A percentile compares a stretch with the other conserved stretches of the same genome.
Evolutionary conservation across 108 stramenopile genomes (phyloP).

Genomic region (Skeletonema marinoi): DNA sequence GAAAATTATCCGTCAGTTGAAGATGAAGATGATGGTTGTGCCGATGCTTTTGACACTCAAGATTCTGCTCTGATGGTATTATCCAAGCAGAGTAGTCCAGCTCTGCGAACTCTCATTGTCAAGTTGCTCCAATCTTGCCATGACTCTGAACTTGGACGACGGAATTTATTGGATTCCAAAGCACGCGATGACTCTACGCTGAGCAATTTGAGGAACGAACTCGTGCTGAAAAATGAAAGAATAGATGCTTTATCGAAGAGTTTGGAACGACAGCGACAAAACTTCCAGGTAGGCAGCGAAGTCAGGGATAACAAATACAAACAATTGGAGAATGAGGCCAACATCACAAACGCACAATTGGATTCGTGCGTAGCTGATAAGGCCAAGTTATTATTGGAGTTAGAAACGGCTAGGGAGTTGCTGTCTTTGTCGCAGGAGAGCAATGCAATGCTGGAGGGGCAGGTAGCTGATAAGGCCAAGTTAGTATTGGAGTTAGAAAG

Average conservation of each 20-base stretch:
- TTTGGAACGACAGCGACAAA: neutral
- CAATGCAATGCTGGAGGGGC: too few species aligned
- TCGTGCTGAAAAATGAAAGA: constrained; percentile 15
- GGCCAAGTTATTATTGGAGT: neutral
- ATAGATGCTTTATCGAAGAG: constrained; percentile 14
- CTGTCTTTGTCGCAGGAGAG: neutral
- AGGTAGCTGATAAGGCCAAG: constrained; percentile 3
- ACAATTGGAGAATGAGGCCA: neutral
- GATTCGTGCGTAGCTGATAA: constrained; percentile 11
- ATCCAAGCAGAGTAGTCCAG: constrained; percentile 45
- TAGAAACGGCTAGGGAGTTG: neutral
- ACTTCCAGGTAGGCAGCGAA: neutral
- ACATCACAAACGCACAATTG: constrained; percentile 3
- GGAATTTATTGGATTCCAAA: neutral
- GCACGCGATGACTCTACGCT: neutral
- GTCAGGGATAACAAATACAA: neutral
- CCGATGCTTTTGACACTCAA: constrained; percentile 25
- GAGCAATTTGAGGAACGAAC: constrained; percentile 7
- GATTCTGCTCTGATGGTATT: constrained; percentile 50
- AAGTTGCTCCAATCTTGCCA: constrained; percentile 57
- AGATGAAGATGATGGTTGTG: constrained; percentile 13
- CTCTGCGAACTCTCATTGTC: constrained; percentile 61
- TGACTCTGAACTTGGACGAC: constrained; percentile 43
- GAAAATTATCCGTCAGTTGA: constrained; percentile 46
- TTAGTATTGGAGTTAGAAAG: neutral